Base-by-base conservation (phyloP, 2,329 filamentous ascomycete species). In the Mycocentrospora acerina region DNA sequence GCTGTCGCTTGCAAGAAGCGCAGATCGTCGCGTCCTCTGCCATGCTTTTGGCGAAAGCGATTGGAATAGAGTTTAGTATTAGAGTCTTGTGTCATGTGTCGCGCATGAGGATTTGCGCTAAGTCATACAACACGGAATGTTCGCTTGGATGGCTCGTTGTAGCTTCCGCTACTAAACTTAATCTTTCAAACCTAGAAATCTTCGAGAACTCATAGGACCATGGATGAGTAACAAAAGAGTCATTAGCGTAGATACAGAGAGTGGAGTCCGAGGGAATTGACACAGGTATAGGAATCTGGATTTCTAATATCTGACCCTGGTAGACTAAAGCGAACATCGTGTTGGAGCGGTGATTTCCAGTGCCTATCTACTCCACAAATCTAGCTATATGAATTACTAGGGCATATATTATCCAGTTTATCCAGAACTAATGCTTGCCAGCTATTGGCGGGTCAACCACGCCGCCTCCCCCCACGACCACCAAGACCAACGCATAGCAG, bases 1-100 rank as follows among this genome's bases (percentile, higher is more conserved):
- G 35, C 35, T 30, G 24, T 43, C 32, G 39, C 12, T 27, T 36
- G 24, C 17, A 25, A 19, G 33, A 33, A 16, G 35, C 24, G 28
- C 32, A 39, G 35, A 48, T 43, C 25, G 42, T 34, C 24, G 26
- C 34, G 42, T 34, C 27, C 34, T 37, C 32, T 44, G 24, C 33
- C 24, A 39, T 37, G 31, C 36, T 17, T 41, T 40, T 39, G 48
- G 36, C 44, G 19, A 37, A 39, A 24, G 26, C 24, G 32, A 32
- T 22, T 24, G 29, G 22, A 27, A 42, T 44, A 44, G 38, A 37
- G 44, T 53, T 50, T 44, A 19, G 40, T 15, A 47, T 29, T 34
- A 36, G 14, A 35, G 42, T 26, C 32, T 32, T 30, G 42, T 42
- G 51, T 48, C 48, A 46, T 54, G 54, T 49, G 46, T 52, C 44